Percentiles rank a stretch among this genome's conserved stretches.
Conservation (phyloP, 2,329 filamentous ascomycete genomes). For the Curvularia spicifera region DNA sequence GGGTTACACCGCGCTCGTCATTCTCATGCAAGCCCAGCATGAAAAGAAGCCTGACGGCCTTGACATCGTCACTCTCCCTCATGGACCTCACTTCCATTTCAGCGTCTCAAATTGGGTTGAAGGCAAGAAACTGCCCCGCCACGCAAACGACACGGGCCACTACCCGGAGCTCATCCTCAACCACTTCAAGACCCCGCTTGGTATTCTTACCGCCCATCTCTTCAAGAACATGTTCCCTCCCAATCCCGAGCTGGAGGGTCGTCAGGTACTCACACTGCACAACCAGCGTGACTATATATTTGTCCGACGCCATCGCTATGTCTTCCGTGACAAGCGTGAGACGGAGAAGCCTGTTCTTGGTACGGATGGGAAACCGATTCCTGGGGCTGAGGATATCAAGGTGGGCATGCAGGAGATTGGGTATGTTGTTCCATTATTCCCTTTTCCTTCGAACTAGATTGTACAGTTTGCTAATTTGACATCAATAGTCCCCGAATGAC, state of each 20-base stretch:
- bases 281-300: conserved; percentile 98
- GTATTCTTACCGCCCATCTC: conserved; percentile 81
- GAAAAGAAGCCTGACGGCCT: conserved; percentile 82
- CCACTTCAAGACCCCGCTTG: conserved; percentile 92
- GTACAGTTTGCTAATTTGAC: conserved; percentile 7
- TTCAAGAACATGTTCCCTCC: conserved; percentile 82
- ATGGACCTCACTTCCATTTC: conserved; percentile 92
- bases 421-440: conserved; percentile 53
- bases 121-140: conserved; percentile 84
- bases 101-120: conserved; percentile 89
- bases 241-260: conserved; percentile 80
- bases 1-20: conserved; percentile 81
- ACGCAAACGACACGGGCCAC: conserved; percentile 85
- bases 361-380: conserved; percentile 80
- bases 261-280: conserved; percentile 90
- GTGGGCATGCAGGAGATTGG: conserved; percentile 91
- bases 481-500: conserved; percentile 63
- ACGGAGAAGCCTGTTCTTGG: conserved; percentile 87
- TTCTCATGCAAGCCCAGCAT: conserved; percentile 78
- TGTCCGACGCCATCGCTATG: conserved; percentile 84
- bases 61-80: conserved; percentile 81
- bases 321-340: conserved; percentile 85
- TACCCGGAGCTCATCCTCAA: conserved; percentile 90
- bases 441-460: conserved; percentile 41
- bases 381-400: conserved; percentile 83